A percentile compares a stretch with the other conserved stretches of the same genome.
phyloP scores from a whole-genome alignment of 2,329 filamentous ascomycete genomes.

The Blumeria graminis region DNA sequence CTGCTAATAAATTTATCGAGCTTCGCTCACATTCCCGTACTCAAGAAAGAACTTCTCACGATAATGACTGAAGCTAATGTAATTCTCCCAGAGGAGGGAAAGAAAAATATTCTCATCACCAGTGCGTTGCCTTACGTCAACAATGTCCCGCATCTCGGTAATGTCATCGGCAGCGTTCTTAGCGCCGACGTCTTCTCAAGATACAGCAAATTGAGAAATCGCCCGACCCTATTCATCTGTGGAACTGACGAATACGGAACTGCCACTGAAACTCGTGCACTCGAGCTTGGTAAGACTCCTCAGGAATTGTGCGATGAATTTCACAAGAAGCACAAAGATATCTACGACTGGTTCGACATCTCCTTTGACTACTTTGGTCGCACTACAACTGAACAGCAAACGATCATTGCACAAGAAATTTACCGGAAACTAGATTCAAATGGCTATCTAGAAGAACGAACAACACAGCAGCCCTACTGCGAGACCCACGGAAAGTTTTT shows the following conservation, averaged over 20 bases:
- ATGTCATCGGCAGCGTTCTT: slow-evolving; percentile 68
- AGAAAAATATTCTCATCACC: slow-evolving; percentile 76
- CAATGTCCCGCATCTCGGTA: slow-evolving; percentile 63
- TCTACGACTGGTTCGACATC: slow-evolving; percentile 94
- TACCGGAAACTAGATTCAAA: slow-evolving; percentile 76
- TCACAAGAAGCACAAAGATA: slow-evolving; percentile 66
- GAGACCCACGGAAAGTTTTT: slow-evolving; percentile 53
- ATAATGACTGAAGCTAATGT: slow-evolving; percentile 12
- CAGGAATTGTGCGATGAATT: slow-evolving; percentile 79
- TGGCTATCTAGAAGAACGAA: slow-evolving; percentile 66
- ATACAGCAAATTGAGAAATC: slow-evolving; percentile 57
- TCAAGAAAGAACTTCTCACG: background rate
- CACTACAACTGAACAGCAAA: slow-evolving; percentile 73
- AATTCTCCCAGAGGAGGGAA: slow-evolving; percentile 42
- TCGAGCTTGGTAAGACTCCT: slow-evolving; percentile 66
- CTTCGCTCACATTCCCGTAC: too few relatives aligned
- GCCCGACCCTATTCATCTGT: slow-evolving; percentile 65
- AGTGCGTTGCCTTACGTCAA: slow-evolving; percentile 75
- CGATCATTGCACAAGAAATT: slow-evolving; percentile 77
- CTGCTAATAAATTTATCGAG: too few relatives aligned
- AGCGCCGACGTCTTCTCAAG: slow-evolving; percentile 70
- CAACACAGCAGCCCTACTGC: slow-evolving; percentile 78
- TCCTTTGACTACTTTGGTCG: slow-evolving; percentile 87
- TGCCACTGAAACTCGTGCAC: slow-evolving; percentile 82
- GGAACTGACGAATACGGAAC: slow-evolving; percentile 90